Base-by-base conservation (phyloP, 345 rosid species). In the Euphorbia lathyris region DNA sequence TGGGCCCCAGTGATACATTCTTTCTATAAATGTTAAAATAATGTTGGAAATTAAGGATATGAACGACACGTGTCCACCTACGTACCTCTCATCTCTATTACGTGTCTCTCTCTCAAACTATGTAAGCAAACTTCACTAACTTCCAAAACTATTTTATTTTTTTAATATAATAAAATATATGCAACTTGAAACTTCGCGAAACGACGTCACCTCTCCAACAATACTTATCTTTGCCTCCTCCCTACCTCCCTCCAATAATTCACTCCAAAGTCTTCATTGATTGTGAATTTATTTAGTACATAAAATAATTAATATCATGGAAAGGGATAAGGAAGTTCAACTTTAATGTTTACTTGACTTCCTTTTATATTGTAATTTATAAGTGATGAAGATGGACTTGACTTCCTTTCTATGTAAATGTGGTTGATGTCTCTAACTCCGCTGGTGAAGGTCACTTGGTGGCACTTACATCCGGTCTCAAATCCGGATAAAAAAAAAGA, bases 71-170 rank as follows among this genome's bases (percentile, higher is more conserved):
- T 70, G 79, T 76, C 58, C 27, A 38, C 8, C 20, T 45, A 25
- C 26, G 36, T n/a, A 50, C 36, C 16, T 13, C 60, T n/a, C 9
- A 2, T 19, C 58, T 8, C 5, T 0, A 56, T 9, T 9, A 71
- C 73, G 72, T 76, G 72, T 68, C 72, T 23, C 3, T 27, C 30
- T 3, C 40, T 66, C 5, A n/a, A 34, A 60, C 53, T 13, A 7
- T 56, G 38, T 42, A 6, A 7, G 67, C 40, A 20, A 14, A 23
- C 20, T 26, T 9, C 48, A 36, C 7, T 27, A 58, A n/a, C 62
- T 17, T 9, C 5, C 65, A 20, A 9, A 48, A 2, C 52, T 12
- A 13, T 19, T 48, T 13, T 48, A 7, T 48, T 13, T 48, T 48
- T 40, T 40, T 40, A 40, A 40, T 9, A 40, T 40, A 40, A 34